Percentiles rank a stretch among this genome's conserved stretches.
Evolutionary conservation across 2,329 filamentous ascomycete genomes (phyloP).

Genomic region (Penicillium hesseltinei): DNA sequence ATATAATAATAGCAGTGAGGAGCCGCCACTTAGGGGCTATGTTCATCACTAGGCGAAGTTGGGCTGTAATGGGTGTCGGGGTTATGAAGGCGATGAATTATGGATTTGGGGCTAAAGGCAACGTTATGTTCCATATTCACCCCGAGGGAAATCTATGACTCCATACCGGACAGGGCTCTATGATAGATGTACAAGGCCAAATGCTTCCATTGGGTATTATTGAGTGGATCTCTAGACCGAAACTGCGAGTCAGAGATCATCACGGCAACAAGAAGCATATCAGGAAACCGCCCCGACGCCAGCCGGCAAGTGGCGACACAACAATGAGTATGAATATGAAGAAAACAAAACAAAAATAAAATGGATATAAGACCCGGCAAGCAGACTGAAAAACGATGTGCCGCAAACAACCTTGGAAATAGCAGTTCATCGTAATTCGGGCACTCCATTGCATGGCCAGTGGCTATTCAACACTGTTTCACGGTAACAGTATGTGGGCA

Average conservation of each 20-base stretch:
- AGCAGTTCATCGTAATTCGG: constrained; percentile 22
- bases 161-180: neutral
- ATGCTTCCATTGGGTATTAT: constrained; percentile 26
- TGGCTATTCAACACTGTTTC: neutral
- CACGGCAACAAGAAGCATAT: constrained; percentile 10
- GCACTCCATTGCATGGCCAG: constrained; percentile 15
- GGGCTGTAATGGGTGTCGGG: neutral
- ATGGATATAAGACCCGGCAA: constrained; percentile 22
- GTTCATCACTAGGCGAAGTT: neutral
- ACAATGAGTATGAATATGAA: constrained; percentile 10
- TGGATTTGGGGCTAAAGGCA: neutral
- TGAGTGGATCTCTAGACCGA: constrained; percentile 18
- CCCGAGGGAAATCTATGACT: neutral
- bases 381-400: constrained; percentile 10
- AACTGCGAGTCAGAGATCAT: constrained; percentile 10
- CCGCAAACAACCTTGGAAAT: constrained; percentile 14
- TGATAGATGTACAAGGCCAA: constrained; percentile 11
- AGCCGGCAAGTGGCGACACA: neutral
- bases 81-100: too few species aligned
- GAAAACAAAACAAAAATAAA: constrained; percentile 9
- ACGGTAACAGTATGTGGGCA: constrained; percentile 2
- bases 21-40: neutral
- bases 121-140: neutral
- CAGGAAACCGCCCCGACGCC: constrained; percentile 9
- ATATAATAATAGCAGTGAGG: neutral